Percentiles rank a stretch among this genome's conserved stretches.
Conservation (phyloP, 148 eudicot species). For the Gaultheria prostrata region DNA sequence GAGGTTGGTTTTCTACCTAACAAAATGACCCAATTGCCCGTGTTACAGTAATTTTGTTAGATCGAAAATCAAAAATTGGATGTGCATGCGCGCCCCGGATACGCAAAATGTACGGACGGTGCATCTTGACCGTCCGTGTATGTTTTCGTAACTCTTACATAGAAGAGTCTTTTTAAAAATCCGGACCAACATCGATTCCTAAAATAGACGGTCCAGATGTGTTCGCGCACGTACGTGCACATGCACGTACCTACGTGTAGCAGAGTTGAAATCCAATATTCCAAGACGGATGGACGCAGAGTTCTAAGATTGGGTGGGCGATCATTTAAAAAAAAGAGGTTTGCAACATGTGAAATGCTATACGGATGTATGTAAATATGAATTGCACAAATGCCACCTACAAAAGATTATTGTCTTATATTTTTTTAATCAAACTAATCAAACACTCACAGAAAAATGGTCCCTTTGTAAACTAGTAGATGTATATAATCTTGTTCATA, state of each 20-base stretch:
- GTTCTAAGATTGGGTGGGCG: not conserved
- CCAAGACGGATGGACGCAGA: not conserved
- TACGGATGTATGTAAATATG: not conserved
- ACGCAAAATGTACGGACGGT: too few relatives aligned
- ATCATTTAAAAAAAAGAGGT: not conserved
- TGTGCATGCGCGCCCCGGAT: too few relatives aligned
- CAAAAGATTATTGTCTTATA: too few relatives aligned
- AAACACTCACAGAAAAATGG: not conserved
- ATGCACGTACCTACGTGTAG: too few relatives aligned
- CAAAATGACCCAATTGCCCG: constrained; percentile 8
- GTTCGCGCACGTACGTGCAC: too few relatives aligned
- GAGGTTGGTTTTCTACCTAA: not conserved
- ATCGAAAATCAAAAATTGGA: too few relatives aligned
- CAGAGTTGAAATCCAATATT: not conserved
- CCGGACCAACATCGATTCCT: too few relatives aligned
- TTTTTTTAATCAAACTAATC: not conserved
- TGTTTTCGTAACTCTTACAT: too few relatives aligned
- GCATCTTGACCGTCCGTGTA: too few relatives aligned
- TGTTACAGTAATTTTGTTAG: not conserved
- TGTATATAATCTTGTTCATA: not conserved
- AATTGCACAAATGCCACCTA: not conserved
- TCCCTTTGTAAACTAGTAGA: not conserved
- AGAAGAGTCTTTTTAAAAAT: too few relatives aligned
- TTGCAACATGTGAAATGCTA: not conserved
- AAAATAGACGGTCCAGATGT: too few relatives aligned